Evolutionary conservation across 2,329 filamentous ascomycete species (phyloP).

Genomic region (Pseudocercospora macadamiae): DNA sequence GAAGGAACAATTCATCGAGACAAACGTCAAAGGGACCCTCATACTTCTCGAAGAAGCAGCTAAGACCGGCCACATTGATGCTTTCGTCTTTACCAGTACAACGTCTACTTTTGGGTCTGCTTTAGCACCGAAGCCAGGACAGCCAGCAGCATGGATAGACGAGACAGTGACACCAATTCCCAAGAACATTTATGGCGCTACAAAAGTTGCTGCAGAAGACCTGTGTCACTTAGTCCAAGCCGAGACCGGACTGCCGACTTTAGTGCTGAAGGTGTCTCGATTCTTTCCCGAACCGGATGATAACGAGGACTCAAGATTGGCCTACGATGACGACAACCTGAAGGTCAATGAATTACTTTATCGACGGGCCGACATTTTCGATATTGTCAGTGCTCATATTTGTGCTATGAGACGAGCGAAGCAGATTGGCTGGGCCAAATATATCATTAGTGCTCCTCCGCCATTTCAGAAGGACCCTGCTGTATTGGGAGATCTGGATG

Average conservation of each 20-base stretch:
- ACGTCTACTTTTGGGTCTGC: slow-evolving; percentile 28
- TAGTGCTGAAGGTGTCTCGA: slow-evolving; percentile 52
- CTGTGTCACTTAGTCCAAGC: slow-evolving; percentile 49
- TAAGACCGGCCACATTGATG: slow-evolving; percentile 16
- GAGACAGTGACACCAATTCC: slow-evolving; percentile 25
- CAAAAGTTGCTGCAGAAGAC: slow-evolving; percentile 55
- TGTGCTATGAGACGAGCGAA: slow-evolving; percentile 22
- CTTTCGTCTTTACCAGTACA: slow-evolving; percentile 25
- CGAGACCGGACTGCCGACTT: slow-evolving; percentile 44
- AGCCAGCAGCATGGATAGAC: slow-evolving; percentile 29
- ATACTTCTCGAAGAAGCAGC: slow-evolving; percentile 24
- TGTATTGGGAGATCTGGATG: slow-evolving; percentile 10
- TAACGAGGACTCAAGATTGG: slow-evolving; percentile 14
- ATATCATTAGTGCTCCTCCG: slow-evolving; percentile 26
- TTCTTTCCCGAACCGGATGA: slow-evolving; percentile 43
- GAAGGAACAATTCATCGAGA: slow-evolving; percentile 26
- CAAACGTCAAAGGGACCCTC: slow-evolving; percentile 26
- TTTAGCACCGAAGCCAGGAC: slow-evolving; percentile 21
- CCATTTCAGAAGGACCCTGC: slow-evolving; percentile 16
- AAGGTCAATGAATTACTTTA: slow-evolving; percentile 28
- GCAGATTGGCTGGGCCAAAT: slow-evolving; percentile 22
- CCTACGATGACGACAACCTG: slow-evolving; percentile 24
- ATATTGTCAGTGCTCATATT: slow-evolving; percentile 23
- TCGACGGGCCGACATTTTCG: slow-evolving; percentile 21
- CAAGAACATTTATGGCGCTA: slow-evolving; percentile 43